These are phyloP conservation scores for Aspergillus sp. DNA, from an alignment of 2,329 filamentous ascomycete species.

Conservation along the genomic window DNA sequence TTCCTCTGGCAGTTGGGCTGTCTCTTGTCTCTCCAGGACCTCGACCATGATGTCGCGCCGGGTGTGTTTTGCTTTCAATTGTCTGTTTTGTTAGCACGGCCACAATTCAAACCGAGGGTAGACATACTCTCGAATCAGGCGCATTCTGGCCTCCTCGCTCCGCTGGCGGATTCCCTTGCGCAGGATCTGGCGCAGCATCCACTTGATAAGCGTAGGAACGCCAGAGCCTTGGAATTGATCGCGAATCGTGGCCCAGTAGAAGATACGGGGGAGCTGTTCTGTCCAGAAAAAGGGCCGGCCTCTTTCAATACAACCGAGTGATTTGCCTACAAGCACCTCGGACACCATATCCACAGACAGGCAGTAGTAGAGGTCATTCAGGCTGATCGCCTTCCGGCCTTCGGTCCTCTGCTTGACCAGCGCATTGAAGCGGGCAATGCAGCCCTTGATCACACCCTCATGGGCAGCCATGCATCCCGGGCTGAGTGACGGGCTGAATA, in stretches of 20 bases:
- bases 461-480: conserved; percentile 23
- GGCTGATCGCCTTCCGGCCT: conserved; percentile 7
- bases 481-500: conserved; percentile 25
- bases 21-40: conserved; percentile 22
- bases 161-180: conserved; percentile 23
- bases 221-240: conserved; percentile 28
- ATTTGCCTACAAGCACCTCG: conserved; percentile 25
- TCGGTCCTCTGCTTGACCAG: conserved; percentile 14
- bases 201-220: conserved; percentile 25
- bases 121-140: conserved; percentile 24
- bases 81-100: conserved; percentile 9
- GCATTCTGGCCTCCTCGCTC: conserved; percentile 24
- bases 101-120: not conserved
- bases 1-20: conserved; percentile 16
- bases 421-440: conserved; percentile 21
- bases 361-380: conserved; percentile 26
- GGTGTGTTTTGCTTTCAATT: conserved; percentile 20
- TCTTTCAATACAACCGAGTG: conserved; percentile 23
- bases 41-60: conserved; percentile 29
- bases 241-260: conserved; percentile 27
- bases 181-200: conserved; percentile 25
- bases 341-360: conserved; percentile 27
- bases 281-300: conserved; percentile 26
- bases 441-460: conserved; percentile 21
- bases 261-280: conserved; percentile 26